Conservation (phyloP, 2,329 filamentous ascomycete species). For the Microcera coccophila region DNA sequence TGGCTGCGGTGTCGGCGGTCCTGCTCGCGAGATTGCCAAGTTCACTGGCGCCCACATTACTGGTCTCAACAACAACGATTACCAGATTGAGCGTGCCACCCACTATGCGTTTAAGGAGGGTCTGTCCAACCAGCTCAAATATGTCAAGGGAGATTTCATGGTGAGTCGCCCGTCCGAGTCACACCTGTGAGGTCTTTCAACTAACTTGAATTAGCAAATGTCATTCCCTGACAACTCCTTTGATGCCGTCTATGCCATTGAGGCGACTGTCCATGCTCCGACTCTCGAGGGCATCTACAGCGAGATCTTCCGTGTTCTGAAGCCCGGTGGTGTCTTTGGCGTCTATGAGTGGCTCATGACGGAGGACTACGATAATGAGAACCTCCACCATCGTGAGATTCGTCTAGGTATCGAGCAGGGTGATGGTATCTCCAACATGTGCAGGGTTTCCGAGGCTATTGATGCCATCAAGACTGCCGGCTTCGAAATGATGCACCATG, state of each 20-base stretch:
- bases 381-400: slow-evolving; percentile 81
- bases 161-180: slow-evolving; percentile 31
- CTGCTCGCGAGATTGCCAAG: slow-evolving; percentile 91
- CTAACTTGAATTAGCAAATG: slow-evolving; percentile 66
- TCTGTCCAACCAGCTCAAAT: slow-evolving; percentile 73
- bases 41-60: slow-evolving; percentile 87
- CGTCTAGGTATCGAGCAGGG: slow-evolving; percentile 93
- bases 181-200: background rate
- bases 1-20: slow-evolving; percentile 93
- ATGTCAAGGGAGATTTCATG: slow-evolving; percentile 98
- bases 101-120: slow-evolving; percentile 79
- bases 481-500: slow-evolving; percentile 76
- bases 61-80: slow-evolving; percentile 98
- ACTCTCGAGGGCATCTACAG: slow-evolving; percentile 87
- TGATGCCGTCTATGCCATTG: slow-evolving; percentile 94
- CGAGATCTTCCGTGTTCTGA: slow-evolving; percentile 91
- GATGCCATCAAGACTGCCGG: slow-evolving; percentile 81
- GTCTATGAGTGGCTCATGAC: slow-evolving; percentile 99
- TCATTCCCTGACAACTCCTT: slow-evolving; percentile 87
- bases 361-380: slow-evolving; percentile 85
- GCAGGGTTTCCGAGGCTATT: slow-evolving; percentile 75
- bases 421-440: slow-evolving; percentile 97
- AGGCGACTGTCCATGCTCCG: slow-evolving; percentile 93
- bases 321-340: slow-evolving; percentile 92
- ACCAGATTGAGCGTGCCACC: slow-evolving; percentile 94